Conservation (phyloP, 1,284 basidiomycete genomes). For the Pholiota adiposa region DNA sequence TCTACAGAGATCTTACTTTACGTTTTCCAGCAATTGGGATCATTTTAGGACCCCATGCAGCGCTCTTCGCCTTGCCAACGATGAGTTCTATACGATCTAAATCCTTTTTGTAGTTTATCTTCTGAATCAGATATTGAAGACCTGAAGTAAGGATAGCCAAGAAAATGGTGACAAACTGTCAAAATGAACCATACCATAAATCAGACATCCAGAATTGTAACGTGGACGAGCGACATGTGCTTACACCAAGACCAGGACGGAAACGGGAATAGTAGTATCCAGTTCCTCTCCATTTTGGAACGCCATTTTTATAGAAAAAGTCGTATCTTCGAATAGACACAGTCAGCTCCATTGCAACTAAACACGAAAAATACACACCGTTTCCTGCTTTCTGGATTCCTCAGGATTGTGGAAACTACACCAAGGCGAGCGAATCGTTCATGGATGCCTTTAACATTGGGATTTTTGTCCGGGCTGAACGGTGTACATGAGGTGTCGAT, state of each 20-base stretch:
- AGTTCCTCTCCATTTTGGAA: constrained; percentile 87
- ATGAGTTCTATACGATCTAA: constrained; percentile 71
- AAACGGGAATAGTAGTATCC: constrained; percentile 93
- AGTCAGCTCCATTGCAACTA: background rate
- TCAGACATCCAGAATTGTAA: background rate
- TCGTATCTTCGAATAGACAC: constrained; percentile 61
- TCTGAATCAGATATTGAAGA: constrained; percentile 81
- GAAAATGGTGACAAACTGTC: constrained; percentile 76
- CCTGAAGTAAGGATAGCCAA: constrained; percentile 73
- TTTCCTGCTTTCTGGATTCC: constrained; percentile 76
- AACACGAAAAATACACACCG: constrained; percentile 50
- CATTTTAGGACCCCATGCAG: constrained; percentile 80
- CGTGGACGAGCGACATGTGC: constrained; percentile 25
- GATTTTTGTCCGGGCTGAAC: constrained; percentile 92
- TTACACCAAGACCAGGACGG: constrained; percentile 83
- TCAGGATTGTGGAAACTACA: constrained; percentile 82
- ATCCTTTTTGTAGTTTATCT: constrained; percentile 78
- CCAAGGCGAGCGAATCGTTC: constrained; percentile 89
- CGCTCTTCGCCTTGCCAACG: constrained; percentile 60
- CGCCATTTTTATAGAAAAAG: constrained; percentile 91
- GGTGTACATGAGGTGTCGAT: background rate
- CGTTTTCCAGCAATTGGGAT: constrained; percentile 60
- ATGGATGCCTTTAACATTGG: constrained; percentile 76
- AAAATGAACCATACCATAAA: background rate
- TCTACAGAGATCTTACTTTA: constrained; percentile 51